These are phyloP conservation scores for Rhodosporidiobolus sp. DNA, from an alignment of 768 basidiomycete species.

Conservation along the genomic window DNA sequence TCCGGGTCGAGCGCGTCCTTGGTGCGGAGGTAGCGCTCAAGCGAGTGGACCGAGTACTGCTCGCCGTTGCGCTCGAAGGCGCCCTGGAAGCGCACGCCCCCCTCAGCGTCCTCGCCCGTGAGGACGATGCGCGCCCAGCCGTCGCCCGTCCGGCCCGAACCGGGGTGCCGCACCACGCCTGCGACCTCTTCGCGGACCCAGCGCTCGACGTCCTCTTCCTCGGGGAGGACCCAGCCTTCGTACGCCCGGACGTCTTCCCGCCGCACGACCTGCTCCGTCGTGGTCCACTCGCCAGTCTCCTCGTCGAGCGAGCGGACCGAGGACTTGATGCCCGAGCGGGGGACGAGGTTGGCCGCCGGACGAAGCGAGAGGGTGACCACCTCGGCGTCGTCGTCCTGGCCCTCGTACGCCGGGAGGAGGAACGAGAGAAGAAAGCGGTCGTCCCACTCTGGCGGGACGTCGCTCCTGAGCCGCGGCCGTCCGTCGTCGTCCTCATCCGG, in stretches of 20 bases:
- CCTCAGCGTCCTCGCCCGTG: background rate
- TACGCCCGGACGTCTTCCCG: slow-evolving; percentile 27
- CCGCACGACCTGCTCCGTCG: background rate
- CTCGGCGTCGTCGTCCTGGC: slow-evolving; percentile 8
- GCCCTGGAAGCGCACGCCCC: slow-evolving; percentile 24
- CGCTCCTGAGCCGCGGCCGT: background rate
- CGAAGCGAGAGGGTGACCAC: slow-evolving; percentile 21
- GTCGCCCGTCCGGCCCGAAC: slow-evolving; percentile 5
- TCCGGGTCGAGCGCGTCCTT: slow-evolving; percentile 23
- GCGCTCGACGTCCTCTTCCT: slow-evolving; percentile 12
- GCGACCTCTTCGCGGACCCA: slow-evolving; percentile 29
- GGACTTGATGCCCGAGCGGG: slow-evolving; percentile 10
- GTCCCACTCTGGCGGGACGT: slow-evolving; percentile 7
- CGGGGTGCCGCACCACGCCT: slow-evolving; percentile 7
- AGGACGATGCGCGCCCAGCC: slow-evolving; percentile 27
- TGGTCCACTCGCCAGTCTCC: slow-evolving; percentile 1
- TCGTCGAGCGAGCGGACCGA: slow-evolving; percentile 9
- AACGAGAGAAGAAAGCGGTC: slow-evolving; percentile 34
- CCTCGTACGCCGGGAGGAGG: background rate
- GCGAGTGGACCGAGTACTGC: slow-evolving; percentile 28
- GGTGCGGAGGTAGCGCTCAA: slow-evolving; percentile 21
- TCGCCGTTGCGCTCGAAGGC: slow-evolving; percentile 18
- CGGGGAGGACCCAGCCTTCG: slow-evolving; percentile 33
- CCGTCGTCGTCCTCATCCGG: background rate
- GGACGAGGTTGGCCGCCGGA: slow-evolving; percentile 25